These are phyloP conservation scores for Phytophthora pistaciae DNA, from an alignment of 352 stramenopile species.

Conservation along the genomic window DNA sequence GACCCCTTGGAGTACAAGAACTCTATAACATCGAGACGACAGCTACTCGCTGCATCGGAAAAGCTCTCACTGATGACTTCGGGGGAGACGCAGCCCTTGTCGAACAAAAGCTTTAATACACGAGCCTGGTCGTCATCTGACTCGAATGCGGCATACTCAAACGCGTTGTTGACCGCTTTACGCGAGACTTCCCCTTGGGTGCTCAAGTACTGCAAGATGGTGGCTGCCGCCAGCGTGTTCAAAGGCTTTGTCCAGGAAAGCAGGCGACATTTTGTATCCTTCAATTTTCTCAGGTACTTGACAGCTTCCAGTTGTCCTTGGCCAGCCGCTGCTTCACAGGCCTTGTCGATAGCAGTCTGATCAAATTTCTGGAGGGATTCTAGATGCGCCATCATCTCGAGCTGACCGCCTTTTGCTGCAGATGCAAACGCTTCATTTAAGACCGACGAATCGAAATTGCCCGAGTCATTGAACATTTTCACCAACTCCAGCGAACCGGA, in stretches of 20 bases:
- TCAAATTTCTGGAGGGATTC: not conserved
- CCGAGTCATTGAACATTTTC: not conserved
- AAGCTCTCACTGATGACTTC: not conserved
- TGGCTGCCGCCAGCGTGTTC: not conserved
- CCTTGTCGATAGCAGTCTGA: not conserved
- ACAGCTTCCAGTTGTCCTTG: not conserved
- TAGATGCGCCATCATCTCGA: conserved; percentile 8
- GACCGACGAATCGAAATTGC: not conserved
- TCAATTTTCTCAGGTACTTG: not conserved
- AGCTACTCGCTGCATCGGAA: not conserved
- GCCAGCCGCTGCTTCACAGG: not conserved
- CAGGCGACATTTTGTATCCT: not conserved
- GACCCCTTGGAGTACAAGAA: not conserved
- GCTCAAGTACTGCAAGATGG: not conserved
- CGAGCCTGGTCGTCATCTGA: not conserved
- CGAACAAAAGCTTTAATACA: not conserved
- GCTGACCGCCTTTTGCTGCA: not conserved
- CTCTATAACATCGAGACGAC: conserved; percentile 5
- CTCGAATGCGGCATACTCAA: not conserved
- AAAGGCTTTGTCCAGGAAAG: not conserved
- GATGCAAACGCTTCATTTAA: conserved; percentile 1
- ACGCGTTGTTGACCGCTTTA: not conserved
- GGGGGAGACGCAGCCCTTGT: not conserved
- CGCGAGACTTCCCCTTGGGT: not conserved
- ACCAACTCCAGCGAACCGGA: conserved; percentile 3